Evolutionary conservation across 352 stramenopile species (phyloP), one percentile per base, ranked within the genome.

Genomic region (Globisporangium spinosum): DNA sequence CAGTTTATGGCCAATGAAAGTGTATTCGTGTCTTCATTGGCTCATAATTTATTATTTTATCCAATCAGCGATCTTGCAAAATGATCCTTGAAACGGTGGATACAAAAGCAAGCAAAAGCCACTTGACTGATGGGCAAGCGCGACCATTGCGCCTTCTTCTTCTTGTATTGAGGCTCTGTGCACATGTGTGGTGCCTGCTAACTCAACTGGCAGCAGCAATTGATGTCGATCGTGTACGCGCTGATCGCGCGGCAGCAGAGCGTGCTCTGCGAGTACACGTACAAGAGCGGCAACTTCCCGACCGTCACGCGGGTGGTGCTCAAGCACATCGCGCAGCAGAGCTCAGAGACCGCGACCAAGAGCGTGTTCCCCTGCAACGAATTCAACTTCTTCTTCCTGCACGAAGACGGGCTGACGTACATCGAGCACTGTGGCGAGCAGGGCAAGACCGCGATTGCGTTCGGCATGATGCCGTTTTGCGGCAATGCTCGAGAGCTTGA

Each of bases 341-440:
- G 87, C 27, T 38, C 69, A 12, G 70, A 64, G 47, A 17, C 64
- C 6, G 53, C 58, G 12, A 32, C 69, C 23, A 83, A 83, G 57
- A 93, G 83, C 56, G 85, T 93, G 53, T 90, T 91, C 47, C 77
- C 81, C 3, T 91, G 91, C 78, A 86, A 90, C 68, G 76, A 89
- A 25, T 91, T 78, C 75, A 90, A 91, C 56, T 95, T 93, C 64
- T 93, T 91, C 69, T 95, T 93, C 51, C 77, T 93, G 9, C 64
- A 82, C 49, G 80, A 89, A 29, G 79, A 91, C 25, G 82, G 77
- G 0, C 70, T 95, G n/a, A 85, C 83, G 57, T 95, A 83, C 66
- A 62, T 90, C 17, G 63, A 75, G 12, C 80, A 90, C 51, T 90
- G 89, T 67, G 79, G 74, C n/a, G 70, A 85, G 55, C 75, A 89